Evolutionary conservation across 352 stramenopile genomes (phyloP).

Genomic region (Globisporangium heterothallicum): DNA sequence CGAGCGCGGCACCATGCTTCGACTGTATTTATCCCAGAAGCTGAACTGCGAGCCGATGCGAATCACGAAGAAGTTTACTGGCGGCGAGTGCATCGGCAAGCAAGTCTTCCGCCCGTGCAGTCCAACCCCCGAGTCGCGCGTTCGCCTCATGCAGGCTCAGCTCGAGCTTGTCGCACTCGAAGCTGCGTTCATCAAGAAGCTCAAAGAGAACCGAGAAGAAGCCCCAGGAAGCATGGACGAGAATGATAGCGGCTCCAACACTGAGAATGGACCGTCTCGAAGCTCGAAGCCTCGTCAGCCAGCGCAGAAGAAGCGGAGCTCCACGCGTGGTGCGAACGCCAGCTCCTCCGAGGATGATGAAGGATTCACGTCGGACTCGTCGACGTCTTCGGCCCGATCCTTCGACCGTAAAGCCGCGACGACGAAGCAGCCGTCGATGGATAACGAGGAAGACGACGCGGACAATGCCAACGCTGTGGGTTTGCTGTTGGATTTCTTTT

Average conservation of each 20-base stretch:
- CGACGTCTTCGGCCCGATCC: slow-evolving; percentile 8
- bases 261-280: slow-evolving; percentile 1
- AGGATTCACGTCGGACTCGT: slow-evolving; percentile 31
- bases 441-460: slow-evolving; percentile 22
- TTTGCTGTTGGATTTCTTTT: slow-evolving; percentile 73
- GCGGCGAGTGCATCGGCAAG: slow-evolving; percentile 88
- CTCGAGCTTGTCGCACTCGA: slow-evolving; percentile 68
- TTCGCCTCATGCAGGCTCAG: slow-evolving; percentile 69
- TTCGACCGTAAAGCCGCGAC: background rate
- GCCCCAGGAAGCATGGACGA: slow-evolving; percentile 47
- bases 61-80: slow-evolving; percentile 92
- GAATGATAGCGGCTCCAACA: slow-evolving; percentile 22
- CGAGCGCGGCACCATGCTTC: slow-evolving; percentile 86
- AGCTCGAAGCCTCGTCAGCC: background rate
- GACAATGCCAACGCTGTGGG: slow-evolving; percentile 68
- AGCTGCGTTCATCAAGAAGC: slow-evolving; percentile 66
- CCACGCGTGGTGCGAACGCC: slow-evolving; percentile 12
- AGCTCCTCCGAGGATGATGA: slow-evolving; percentile 17
- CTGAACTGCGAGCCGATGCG: slow-evolving; percentile 91
- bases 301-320: slow-evolving; percentile 23
- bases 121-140: slow-evolving; percentile 54
- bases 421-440: slow-evolving; percentile 3
- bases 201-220: slow-evolving; percentile 80
- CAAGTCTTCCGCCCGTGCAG: slow-evolving; percentile 79
- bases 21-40: slow-evolving; percentile 88